Evolutionary conservation across 768 basidiomycete species (phyloP).

Genomic region (Austroboletus eburneus): DNA sequence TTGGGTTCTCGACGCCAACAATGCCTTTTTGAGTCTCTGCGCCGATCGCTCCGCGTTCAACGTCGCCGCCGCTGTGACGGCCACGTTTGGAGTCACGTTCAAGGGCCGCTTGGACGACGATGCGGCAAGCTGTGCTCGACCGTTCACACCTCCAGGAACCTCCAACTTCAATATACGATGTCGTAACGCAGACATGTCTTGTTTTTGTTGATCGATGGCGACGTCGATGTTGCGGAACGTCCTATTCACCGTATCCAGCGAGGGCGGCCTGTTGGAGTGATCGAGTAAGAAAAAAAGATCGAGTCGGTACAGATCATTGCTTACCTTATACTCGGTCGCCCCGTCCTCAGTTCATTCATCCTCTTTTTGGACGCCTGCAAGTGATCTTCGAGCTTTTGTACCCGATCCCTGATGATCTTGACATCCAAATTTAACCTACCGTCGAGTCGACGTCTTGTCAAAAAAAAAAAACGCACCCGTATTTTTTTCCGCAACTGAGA

Average conservation of each 20-base stretch:
- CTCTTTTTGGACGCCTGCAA: slow-evolving; percentile 68
- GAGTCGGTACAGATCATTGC: slow-evolving; percentile 18
- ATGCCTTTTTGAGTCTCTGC: slow-evolving; percentile 61
- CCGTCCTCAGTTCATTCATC: slow-evolving; percentile 56
- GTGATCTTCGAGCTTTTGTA: slow-evolving; percentile 77
- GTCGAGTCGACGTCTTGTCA: too few species aligned
- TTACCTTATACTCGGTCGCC: slow-evolving; percentile 60
- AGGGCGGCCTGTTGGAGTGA: slow-evolving; percentile 71
- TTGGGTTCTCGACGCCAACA: slow-evolving; percentile 55
- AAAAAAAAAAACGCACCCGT: slow-evolving; percentile 55
- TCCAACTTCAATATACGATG: slow-evolving; percentile 52
- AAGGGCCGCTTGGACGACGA: slow-evolving; percentile 36
- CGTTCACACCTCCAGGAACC: slow-evolving; percentile 23
- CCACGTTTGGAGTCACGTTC: slow-evolving; percentile 60
- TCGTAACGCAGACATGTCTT: slow-evolving; percentile 48
- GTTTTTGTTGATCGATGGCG: slow-evolving; percentile 58
- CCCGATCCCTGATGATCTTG: slow-evolving; percentile 65
- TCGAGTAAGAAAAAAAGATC: neutral
- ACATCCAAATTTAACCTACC: too few species aligned
- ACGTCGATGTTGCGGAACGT: slow-evolving; percentile 83
- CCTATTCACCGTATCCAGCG: slow-evolving; percentile 77
- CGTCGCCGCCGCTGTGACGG: slow-evolving; percentile 73
- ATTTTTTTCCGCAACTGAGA: slow-evolving; percentile 67
- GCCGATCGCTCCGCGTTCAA: slow-evolving; percentile 77
- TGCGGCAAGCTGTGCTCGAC: slow-evolving; percentile 42